Percentiles rank a stretch among this genome's conserved stretches.
Conservation (phyloP, 805 yeast genomes). For the Spencermartinsiella europaea region DNA sequence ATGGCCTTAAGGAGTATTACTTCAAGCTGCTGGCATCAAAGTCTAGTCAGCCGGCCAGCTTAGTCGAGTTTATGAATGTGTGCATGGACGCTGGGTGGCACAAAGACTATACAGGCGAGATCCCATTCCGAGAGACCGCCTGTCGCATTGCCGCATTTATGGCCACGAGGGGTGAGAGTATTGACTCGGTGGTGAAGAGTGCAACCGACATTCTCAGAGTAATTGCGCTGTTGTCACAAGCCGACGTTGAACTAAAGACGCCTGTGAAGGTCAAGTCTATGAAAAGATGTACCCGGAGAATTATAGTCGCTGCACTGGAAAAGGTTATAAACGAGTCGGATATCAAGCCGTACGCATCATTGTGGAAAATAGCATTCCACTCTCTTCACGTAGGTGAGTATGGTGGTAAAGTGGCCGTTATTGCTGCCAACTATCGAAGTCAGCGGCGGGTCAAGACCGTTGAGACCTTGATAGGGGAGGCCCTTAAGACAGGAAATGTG, state of each 20-base stretch:
- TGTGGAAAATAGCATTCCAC: slow-evolving; percentile 13
- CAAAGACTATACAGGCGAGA: slow-evolving; percentile 4
- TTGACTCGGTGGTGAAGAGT: slow-evolving; percentile 1
- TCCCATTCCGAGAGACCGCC: slow-evolving; percentile 7
- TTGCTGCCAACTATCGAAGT: slow-evolving; percentile 4
- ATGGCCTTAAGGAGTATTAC: slow-evolving; percentile 3
- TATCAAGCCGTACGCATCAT: slow-evolving; percentile 1
- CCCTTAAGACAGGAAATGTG: background rate
- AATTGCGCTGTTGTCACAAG: slow-evolving; percentile 7
- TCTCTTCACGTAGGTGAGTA: slow-evolving; percentile 9
- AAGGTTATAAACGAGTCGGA: slow-evolving; percentile 4
- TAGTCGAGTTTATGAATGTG: slow-evolving; percentile 2
- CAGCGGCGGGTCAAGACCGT: background rate
- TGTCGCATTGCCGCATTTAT: slow-evolving; percentile 1
- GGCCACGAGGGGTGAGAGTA: background rate
- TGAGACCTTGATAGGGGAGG: background rate
- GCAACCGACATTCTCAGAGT: slow-evolving; percentile 7
- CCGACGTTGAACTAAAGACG: slow-evolving; percentile 6
- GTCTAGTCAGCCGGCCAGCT: slow-evolving; percentile 1
- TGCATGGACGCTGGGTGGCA: slow-evolving; percentile 4
- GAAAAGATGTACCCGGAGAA: slow-evolving; percentile 3
- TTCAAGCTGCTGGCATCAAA: slow-evolving; percentile 5
- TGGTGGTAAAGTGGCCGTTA: slow-evolving; percentile 6
- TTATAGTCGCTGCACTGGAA: slow-evolving; percentile 6
- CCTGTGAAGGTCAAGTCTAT: slow-evolving; percentile 8